Evolutionary conservation across 306 rosid species (phyloP), one percentile per base, ranked within the genome.

Genomic region (Pterocarpus santalinus): DNA sequence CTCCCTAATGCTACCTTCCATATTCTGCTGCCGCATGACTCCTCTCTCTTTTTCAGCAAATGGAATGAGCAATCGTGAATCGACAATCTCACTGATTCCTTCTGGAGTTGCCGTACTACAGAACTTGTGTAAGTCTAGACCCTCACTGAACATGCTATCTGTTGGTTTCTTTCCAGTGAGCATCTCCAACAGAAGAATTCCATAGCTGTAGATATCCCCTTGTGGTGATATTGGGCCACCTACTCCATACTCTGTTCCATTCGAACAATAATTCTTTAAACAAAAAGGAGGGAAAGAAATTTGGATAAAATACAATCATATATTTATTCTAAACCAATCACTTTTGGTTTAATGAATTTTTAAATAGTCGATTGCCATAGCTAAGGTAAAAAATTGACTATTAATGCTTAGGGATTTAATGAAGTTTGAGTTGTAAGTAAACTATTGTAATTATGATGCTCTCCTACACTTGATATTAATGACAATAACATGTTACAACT

Each of bases 151-250:
- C 73, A 75, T 79, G 64, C 41, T 34, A 70, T 82, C 17, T 13
- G 80, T 79, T 46, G 86, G 86, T 64, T 4, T 82, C 60, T 16
- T 82, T 73, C 84, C 53, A 0, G 81, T 82, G 0, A 82, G 73
- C 84, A 86, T 55, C 64, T 82, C 86, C 4, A 82, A 22, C 43
- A 82, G 3, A 39, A 86, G 46, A 75, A 86, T 39, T 1, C 85
- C 82, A 36, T 69, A 82, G 17, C 86, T 86, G 8, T 74, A 86
- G 2, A 86, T 82, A 69, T 86, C 84, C 30, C 89, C 89, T 58
- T 86, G 15, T 5, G 56, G 0, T 36, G 84, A 15, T 55, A 86
- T 49, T 1, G 33, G 2, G 0, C 66, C 55, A 13, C 82, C 82
- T 69, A 11, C 51, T 47, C 80, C 84, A 10, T 82, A 82, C 73